Percentiles rank a stretch among this genome's conserved stretches.
These are phyloP conservation scores for Amylostereum areolatum DNA, from an alignment of 1,284 basidiomycete genomes.

Conservation along the genomic window DNA sequence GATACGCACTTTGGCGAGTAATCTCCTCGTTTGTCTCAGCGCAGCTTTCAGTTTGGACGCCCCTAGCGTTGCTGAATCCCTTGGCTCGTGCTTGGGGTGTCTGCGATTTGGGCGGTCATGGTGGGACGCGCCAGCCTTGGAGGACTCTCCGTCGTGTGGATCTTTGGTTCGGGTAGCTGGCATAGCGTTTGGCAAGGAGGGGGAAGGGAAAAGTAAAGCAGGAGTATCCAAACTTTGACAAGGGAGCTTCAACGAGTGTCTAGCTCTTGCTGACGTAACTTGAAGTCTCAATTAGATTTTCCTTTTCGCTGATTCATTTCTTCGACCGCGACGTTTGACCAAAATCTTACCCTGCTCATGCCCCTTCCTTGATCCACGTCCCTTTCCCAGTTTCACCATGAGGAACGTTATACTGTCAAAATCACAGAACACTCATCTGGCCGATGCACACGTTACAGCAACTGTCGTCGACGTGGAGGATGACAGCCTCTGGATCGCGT, in stretches of 20 bases:
- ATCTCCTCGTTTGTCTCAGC: slow-evolving; percentile 70
- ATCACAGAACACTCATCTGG: background rate
- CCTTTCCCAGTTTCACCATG: slow-evolving; percentile 1
- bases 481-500: slow-evolving; percentile 52
- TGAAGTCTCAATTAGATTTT: background rate
- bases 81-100: slow-evolving; percentile 10
- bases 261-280: too few species aligned
- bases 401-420: slow-evolving; percentile 8
- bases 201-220: background rate
- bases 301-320: background rate
- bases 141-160: background rate
- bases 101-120: background rate
- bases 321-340: background rate
- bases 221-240: background rate
- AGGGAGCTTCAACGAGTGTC: too few species aligned
- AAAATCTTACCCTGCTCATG: background rate
- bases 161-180: slow-evolving; percentile 7
- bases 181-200: background rate
- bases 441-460: slow-evolving; percentile 30
- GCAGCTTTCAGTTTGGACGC: slow-evolving; percentile 78
- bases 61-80: slow-evolving; percentile 34
- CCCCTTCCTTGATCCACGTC: background rate
- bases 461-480: slow-evolving; percentile 68
- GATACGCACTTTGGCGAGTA: slow-evolving; percentile 67
- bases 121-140: background rate